These are phyloP conservation scores for Iberis pinnata DNA, from an alignment of 345 rosid genomes.

Conservation along the genomic window DNA sequence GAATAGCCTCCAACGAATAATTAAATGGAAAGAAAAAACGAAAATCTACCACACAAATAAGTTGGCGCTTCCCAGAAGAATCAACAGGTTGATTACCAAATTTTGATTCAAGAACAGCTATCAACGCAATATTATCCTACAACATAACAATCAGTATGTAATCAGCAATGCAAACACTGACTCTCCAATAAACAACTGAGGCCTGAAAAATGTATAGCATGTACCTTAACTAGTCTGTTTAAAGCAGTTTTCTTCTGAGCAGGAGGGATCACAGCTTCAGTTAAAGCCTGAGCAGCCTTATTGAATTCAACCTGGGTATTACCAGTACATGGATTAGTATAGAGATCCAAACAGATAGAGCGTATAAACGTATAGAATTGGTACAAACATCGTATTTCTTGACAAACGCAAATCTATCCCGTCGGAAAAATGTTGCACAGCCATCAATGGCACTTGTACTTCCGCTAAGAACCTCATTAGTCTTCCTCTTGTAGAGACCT, in stretches of 20 bases:
- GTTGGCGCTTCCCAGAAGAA: conserved; percentile 81
- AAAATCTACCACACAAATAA: conserved; percentile 83
- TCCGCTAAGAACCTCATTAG: conserved; percentile 86
- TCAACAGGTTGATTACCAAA: conserved; percentile 86
- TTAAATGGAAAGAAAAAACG: neutral
- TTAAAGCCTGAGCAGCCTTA: conserved; percentile 98
- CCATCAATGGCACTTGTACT: conserved; percentile 65
- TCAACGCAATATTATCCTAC: conserved; percentile 93
- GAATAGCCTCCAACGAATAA: conserved; percentile 7
- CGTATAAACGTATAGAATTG: conserved; percentile 4
- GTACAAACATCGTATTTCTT: conserved; percentile 91
- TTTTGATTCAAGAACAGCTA: conserved; percentile 89
- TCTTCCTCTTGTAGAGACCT: conserved; percentile 86
- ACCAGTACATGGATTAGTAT: conserved; percentile 22
- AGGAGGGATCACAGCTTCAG: conserved; percentile 73
- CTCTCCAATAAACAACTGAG: conserved; percentile 31
- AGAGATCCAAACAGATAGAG: conserved; percentile 5
- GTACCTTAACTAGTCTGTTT: conserved; percentile 78
- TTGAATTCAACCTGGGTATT: conserved; percentile 93
- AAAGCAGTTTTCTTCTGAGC: conserved; percentile 85
- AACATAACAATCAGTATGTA: conserved; percentile 13
- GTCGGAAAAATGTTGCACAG: conserved; percentile 93
- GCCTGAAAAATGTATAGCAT: conserved; percentile 42
- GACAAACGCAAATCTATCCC: conserved; percentile 94
- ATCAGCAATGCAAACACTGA: conserved; percentile 20